Evolutionary conservation across 306 rosid genomes (phyloP), one percentile per base, ranked within the genome.

Genomic region (Rosa rugosa): DNA sequence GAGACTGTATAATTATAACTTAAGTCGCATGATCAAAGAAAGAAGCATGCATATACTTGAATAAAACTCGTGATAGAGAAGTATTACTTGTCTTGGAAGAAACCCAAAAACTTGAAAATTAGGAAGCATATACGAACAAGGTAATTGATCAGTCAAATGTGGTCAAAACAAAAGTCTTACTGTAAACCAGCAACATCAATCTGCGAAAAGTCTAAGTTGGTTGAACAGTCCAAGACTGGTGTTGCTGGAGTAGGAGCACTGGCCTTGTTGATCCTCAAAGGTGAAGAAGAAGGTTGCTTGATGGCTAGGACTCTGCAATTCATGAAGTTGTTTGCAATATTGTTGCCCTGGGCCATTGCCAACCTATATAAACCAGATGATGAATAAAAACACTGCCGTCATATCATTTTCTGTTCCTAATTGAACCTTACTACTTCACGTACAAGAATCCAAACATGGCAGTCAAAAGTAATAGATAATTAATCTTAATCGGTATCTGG

Each of bases 281-380:
- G 76, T 9, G 87, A 73, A 3, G 87, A 71, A 23, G 67, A 69
- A 66, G 92, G 85, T 75, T 89, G 95, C 75, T 86, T 92, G 82
- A 94, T 87, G 68, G 92, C 99, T 69, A 94, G 84, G 53, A 94
- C 89, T 84, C 93, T 92, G 89, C 97, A 94, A 72, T 84, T 91
- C 49, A 66, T 66, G 81, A 94, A 83, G 72, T 34, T 84, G 81
- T 81, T 84, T 81, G 89, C 75, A 45, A 89, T 41, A 50, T 77
- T 83, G 45, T 81, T 84, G 23, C 53, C 38, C 23, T 84, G 87
- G 69, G 51, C 77, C 95, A 86, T 78, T 79, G 89, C 90, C 87
- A 92, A 69, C 87, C 99, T 94, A 82, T 54, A 62, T 7, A 64
- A 3, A 34, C 31, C 85, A 82, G 6, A 44, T 44, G 56, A 73